Base-by-base conservation (phyloP, 2,329 filamentous ascomycete species). In the Colletotrichum tropicicola region DNA sequence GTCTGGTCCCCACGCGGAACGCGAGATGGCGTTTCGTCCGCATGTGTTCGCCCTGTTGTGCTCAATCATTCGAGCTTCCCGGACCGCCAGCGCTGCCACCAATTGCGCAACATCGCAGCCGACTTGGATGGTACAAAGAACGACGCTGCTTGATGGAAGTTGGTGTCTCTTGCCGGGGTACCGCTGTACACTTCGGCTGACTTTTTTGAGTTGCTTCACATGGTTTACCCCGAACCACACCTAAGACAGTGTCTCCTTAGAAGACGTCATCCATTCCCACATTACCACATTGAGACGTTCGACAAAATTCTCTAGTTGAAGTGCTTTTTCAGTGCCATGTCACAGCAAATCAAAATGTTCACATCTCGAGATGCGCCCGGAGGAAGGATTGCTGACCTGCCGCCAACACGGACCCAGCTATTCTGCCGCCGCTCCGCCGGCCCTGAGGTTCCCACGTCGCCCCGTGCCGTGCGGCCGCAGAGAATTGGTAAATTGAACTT, bases 381-480 rank as follows among this genome's bases (percentile, higher is more conserved):
- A n/a, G n/a, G n/a, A n/a, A n/a, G n/a, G n/a, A n/a, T n/a, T n/a
- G n/a, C n/a, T n/a, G n/a, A n/a, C n/a, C n/a, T n/a, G n/a, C n/a
- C n/a, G n/a, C 32, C 32, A 6, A 35, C 32, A n/a, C 32, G 32
- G 32, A 35, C 12, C 32, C 28, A 12, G 28, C 12, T 13, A 27
- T 57, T 37, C 17, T 17, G 21, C 59, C 52, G 52, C 25, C 43
- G 52, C 30, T 10, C 51, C 59, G 51, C n/a, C n/a, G 51, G 51
- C 3, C 23, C 23, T 5, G 27, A 37, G n/a, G 1, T 48, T 17
- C 13, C 8, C n/a, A 28, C 19, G 10, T 19, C 54, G 21, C 30
- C 27, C 23, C 30, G 25, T n/a, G 21, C 23, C 8, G 9, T 21
- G 41, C 17, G 41, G 21, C 13, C 41, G 41, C 41, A 41, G 15